phyloP scores from a whole-genome alignment of 495 filamentous ascomycete species.

The Talaromyces proteolyticus region DNA sequence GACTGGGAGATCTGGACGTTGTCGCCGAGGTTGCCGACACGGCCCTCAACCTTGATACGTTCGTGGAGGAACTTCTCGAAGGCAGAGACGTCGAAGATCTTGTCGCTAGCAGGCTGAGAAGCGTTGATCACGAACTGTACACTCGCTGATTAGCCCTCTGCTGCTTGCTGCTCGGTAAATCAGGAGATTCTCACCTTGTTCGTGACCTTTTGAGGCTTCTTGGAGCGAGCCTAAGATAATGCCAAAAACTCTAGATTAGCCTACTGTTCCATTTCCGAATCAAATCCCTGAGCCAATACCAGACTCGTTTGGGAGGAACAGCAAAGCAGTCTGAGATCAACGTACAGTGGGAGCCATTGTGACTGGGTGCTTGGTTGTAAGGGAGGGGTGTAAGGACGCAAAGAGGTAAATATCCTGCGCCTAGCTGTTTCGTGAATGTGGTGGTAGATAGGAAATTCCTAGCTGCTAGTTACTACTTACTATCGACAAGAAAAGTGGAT shows the following conservation, averaged over 20 bases:
- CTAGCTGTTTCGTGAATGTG: slow-evolving; percentile 10
- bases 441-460: slow-evolving; percentile 12
- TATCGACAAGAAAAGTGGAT: too few species aligned
- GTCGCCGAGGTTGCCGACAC: slow-evolving; percentile 96
- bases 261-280: slow-evolving; percentile 64
- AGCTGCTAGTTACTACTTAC: slow-evolving; percentile 18
- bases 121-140: slow-evolving; percentile 95
- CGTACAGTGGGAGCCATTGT: slow-evolving; percentile 67
- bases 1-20: slow-evolving; percentile 81
- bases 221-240: slow-evolving; percentile 40
- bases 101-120: slow-evolving; percentile 93
- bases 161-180: neutral
- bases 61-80: slow-evolving; percentile 99
- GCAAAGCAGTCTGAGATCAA: slow-evolving; percentile 78
- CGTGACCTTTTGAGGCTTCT: slow-evolving; percentile 63
- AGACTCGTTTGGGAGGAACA: slow-evolving; percentile 61
- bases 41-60: slow-evolving; percentile 98
- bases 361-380: slow-evolving; percentile 22
- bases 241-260: slow-evolving; percentile 13
- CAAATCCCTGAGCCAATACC: slow-evolving; percentile 2
- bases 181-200: slow-evolving; percentile 47
- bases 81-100: slow-evolving; percentile 98
- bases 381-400: slow-evolving; percentile 33
- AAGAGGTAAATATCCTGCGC: slow-evolving; percentile 59
- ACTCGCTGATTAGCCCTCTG: slow-evolving; percentile 5